Percentiles rank a stretch among this genome's conserved stretches.
Evolutionary conservation across 495 filamentous ascomycete genomes (phyloP).

Genomic region (Sphaerosporella brunnea): DNA sequence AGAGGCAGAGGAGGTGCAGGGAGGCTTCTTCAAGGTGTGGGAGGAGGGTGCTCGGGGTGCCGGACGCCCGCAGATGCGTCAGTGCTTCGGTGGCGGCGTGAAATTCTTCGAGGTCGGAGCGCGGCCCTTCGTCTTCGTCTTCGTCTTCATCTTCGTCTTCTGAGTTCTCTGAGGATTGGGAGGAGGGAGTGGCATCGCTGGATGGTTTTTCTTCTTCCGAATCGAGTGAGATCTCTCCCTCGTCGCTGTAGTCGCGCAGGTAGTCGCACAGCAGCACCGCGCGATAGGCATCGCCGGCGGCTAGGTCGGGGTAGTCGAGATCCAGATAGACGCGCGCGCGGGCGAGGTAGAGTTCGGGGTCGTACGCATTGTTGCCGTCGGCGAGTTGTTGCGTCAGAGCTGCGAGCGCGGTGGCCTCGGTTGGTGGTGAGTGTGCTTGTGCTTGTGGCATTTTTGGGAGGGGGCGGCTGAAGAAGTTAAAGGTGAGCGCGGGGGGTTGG

Average conservation of each 20-base stretch:
- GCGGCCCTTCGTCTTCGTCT: slow-evolving; percentile 10
- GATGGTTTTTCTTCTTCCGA: neutral
- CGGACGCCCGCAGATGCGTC: neutral
- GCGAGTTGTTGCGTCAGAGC: neutral
- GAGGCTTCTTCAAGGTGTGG: neutral
- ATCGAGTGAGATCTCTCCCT: slow-evolving; percentile 1
- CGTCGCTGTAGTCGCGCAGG: slow-evolving; percentile 41
- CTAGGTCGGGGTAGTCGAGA: slow-evolving; percentile 76
- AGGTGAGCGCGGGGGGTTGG: too few relatives aligned
- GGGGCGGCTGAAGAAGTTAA: too few relatives aligned
- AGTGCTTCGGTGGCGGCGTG: neutral
- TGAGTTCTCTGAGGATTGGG: slow-evolving; percentile 10
- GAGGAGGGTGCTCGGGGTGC: neutral
- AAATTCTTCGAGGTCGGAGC: neutral
- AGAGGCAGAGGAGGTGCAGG: neutral
- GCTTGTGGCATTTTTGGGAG: too few relatives aligned
- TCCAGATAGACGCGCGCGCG: slow-evolving; percentile 51
- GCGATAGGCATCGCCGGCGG: slow-evolving; percentile 76
- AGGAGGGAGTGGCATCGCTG: slow-evolving; percentile 1
- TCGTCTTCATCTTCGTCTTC: slow-evolving; percentile 6
- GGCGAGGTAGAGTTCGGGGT: slow-evolving; percentile 37
- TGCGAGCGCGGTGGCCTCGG: neutral
- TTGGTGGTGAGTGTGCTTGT: too few relatives aligned
- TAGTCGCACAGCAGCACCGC: slow-evolving; percentile 74
- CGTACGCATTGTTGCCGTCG: slow-evolving; percentile 1